Evolutionary conservation across 768 basidiomycete species (phyloP).

Genomic region (Chalciporus sphaerocephalus): DNA sequence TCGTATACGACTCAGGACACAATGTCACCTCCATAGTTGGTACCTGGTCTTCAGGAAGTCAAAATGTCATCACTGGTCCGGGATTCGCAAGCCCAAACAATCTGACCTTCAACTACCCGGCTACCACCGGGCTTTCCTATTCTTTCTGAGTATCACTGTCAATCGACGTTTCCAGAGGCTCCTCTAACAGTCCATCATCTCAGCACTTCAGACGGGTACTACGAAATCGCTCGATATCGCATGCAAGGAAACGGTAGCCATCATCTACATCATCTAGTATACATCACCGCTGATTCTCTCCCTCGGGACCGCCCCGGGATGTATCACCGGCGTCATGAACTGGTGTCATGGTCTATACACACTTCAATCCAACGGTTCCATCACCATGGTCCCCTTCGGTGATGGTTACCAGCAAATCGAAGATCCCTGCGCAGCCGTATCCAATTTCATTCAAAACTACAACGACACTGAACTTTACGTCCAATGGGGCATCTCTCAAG

Average conservation of each 20-base stretch:
- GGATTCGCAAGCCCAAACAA: conserved; percentile 83
- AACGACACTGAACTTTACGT: conserved; percentile 65
- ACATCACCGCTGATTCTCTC: not conserved
- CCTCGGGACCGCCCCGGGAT: conserved; percentile 75
- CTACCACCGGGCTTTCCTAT: conserved; percentile 79
- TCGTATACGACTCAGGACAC: conserved; percentile 42
- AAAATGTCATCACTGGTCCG: conserved; percentile 71
- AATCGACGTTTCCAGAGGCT: too few relatives aligned
- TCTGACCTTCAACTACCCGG: conserved; percentile 77
- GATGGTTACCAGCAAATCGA: conserved; percentile 96
- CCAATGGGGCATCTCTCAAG: conserved; percentile 70
- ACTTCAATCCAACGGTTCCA: conserved; percentile 72
- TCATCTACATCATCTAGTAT: not conserved
- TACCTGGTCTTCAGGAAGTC: conserved; percentile 83
- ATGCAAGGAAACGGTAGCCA: conserved; percentile 76
- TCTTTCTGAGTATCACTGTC: conserved; percentile 64
- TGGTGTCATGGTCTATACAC: conserved; percentile 86
- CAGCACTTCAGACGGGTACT: conserved; percentile 72
- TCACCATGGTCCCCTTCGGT: conserved; percentile 64
- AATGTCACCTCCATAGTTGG: conserved; percentile 72
- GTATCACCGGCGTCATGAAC: conserved; percentile 82
- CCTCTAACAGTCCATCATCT: conserved; percentile 1
- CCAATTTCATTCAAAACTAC: conserved; percentile 84
- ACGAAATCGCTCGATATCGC: conserved; percentile 88
- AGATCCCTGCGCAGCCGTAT: conserved; percentile 84